phyloP scores from a whole-genome alignment of 805 yeast species.

The Starmerella apicola region DNA sequence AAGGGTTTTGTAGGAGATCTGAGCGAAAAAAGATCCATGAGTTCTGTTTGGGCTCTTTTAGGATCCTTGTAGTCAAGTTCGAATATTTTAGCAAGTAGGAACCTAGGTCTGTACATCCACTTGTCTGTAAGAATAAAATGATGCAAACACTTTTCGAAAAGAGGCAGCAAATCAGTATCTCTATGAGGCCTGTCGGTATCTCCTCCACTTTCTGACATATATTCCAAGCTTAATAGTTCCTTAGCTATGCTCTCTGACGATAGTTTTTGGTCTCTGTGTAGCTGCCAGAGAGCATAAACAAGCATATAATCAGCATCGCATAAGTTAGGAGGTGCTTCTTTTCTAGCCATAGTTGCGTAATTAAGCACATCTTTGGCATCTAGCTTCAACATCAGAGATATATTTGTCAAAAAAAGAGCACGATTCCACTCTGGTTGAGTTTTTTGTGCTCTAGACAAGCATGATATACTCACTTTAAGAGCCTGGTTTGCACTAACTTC shows the following conservation, averaged over 20 bases:
- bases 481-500: conserved; percentile 3
- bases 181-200: background rate
- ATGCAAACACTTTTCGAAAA: conserved; percentile 55
- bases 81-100: conserved; percentile 51
- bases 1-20: conserved; percentile 54
- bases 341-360: conserved; percentile 1
- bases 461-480: conserved; percentile 2
- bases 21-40: conserved; percentile 50
- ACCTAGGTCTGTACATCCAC: conserved; percentile 86
- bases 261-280: background rate
- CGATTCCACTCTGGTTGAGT: conserved; percentile 9
- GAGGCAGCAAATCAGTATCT: conserved; percentile 1
- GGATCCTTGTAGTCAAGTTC: conserved; percentile 42
- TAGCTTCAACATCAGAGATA: conserved; percentile 6
- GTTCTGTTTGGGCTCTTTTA: conserved; percentile 47
- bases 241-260: background rate
- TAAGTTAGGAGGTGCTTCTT: background rate
- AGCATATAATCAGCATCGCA: conserved; percentile 7
- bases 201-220: background rate
- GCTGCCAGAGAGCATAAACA: conserved; percentile 4
- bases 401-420: conserved; percentile 1
- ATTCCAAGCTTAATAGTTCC: background rate
- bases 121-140: too few relatives aligned
- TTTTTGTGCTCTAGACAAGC: conserved; percentile 6
- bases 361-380: background rate